Evolutionary conservation across 768 basidiomycete species (phyloP), one percentile per base, ranked within the genome.

Genomic region (Xerocomus brunneocitrinus): DNA sequence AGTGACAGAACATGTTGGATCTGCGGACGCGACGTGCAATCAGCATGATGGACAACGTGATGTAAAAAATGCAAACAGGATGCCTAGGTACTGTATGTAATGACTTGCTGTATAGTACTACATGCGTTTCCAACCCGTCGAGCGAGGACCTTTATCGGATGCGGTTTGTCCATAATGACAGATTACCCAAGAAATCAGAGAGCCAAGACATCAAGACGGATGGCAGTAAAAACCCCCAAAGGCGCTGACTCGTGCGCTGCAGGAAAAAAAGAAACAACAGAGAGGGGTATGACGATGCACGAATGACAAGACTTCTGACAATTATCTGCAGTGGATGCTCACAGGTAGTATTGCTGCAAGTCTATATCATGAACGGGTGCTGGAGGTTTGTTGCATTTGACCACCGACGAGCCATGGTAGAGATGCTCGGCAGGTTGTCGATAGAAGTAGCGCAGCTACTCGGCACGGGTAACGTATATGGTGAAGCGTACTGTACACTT

Each of bases 361-460:
- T 67, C 67, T 71, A 69, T 66, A 70, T 56, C 58, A 72, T 61
- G 16, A 73, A 73, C 9, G 66, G 65, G 19, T 69, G 62, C 25
- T 69, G 69, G 27, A 66, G 59, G 19, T 57, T 69, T 5, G 67
- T 59, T n/a, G 72, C 61, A 39, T 58, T 62, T 2, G 73, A 67
- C 72, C 72, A 73, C 19, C 73, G 67, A 36, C 72, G 66, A n/a
- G 65, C 60, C 61, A 74, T 61, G 2, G 70, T 61, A 3, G 72
- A 70, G 46, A 71, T 73, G 44, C 70, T 60, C 0, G 68, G 67
- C 9, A 69, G 63, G 52, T 68, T 69, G 44, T 69, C 68, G 19
- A 69, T 58, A 4, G 67, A 57, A n/a, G 67, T 58, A 58, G 65
- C 55, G 42, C 67, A 71, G 60, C 58, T 62, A 57, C 57, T 60